Evolutionary conservation across 1,139 yeast genomes (phyloP).

Genomic region (Saccharomyces hybrid): DNA sequence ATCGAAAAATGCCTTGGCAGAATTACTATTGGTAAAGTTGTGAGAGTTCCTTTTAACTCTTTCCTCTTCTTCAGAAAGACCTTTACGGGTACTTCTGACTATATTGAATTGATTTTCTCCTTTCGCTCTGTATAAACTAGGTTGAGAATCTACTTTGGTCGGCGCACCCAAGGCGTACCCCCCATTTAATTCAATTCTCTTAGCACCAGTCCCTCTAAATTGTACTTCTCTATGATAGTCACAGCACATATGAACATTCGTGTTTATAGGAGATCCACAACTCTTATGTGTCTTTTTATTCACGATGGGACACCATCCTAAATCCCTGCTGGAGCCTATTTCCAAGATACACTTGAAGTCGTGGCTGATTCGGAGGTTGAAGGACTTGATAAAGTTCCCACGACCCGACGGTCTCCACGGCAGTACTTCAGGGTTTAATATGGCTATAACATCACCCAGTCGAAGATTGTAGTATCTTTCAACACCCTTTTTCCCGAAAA

Average conservation of each 20-base stretch:
- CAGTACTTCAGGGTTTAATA: conserved; percentile 65
- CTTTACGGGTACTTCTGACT: conserved; percentile 14
- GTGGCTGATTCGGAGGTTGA: conserved; percentile 53
- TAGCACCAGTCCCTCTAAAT: conserved; percentile 45
- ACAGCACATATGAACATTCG: conserved; percentile 49
- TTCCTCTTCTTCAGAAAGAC: conserved; percentile 15
- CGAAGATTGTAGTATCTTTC: conserved; percentile 64
- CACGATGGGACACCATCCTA: conserved; percentile 55
- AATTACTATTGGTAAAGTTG: conserved; percentile 35
- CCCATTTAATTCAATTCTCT: conserved; percentile 71
- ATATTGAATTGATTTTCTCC: conserved; percentile 12
- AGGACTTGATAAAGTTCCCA: conserved; percentile 36
- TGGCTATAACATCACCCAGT: conserved; percentile 65
- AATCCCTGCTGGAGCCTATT: conserved; percentile 56
- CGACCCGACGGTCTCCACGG: conserved; percentile 33
- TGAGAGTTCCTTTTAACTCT: conserved; percentile 17
- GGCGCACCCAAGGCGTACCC: conserved; percentile 43
- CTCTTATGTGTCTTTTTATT: conserved; percentile 38
- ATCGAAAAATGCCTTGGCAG: conserved; percentile 43
- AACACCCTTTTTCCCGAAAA: conserved; percentile 58
- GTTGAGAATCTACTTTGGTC: conserved; percentile 36
- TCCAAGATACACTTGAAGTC: conserved; percentile 35
- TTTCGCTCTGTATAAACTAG: conserved; percentile 28
- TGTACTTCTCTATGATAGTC: conserved; percentile 62
- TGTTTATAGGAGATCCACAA: conserved; percentile 59